Conservation (phyloP, 805 yeast species). For the Candida xiaguanensis region DNA sequence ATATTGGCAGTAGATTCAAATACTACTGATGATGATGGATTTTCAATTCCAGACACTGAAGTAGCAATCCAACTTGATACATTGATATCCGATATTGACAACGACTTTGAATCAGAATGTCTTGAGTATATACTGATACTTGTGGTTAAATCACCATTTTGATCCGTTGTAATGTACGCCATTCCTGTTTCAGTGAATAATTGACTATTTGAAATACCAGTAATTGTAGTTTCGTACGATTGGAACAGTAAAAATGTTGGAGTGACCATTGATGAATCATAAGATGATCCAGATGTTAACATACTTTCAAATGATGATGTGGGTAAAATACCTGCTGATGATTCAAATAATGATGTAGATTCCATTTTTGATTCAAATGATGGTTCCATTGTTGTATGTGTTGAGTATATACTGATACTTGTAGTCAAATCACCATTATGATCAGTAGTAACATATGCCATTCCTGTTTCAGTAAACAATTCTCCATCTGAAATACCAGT, state of each 20-base stretch:
- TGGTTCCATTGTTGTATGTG: not conserved
- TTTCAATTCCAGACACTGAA: no score
- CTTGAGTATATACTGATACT: constrained; percentile 10
- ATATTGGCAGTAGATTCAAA: no score
- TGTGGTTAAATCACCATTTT: constrained; percentile 14
- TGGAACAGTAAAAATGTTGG: not conserved
- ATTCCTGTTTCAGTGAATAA: constrained; percentile 13
- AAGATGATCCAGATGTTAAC: no score
- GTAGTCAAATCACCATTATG: constrained; percentile 15
- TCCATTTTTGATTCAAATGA: constrained; percentile 2
- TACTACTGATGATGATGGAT: no score
- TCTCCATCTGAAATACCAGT: constrained; percentile 11
- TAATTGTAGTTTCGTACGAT: constrained; percentile 5
- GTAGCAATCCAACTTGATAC: no score
- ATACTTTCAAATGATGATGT: not conserved
- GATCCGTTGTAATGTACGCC: constrained; percentile 10
- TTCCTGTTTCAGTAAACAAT: constrained; percentile 13
- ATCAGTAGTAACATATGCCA: constrained; percentile 9
- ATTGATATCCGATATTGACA: no score
- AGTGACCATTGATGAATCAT: constrained; percentile 9
- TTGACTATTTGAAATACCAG: constrained; percentile 10
- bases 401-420: constrained; percentile 10
- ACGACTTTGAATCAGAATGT: no score
- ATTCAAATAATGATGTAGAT: not conserved
- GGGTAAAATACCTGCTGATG: not conserved